Conservation (phyloP, 2,329 filamentous ascomycete genomes). For the Dothidotthia symphoricarpi region DNA sequence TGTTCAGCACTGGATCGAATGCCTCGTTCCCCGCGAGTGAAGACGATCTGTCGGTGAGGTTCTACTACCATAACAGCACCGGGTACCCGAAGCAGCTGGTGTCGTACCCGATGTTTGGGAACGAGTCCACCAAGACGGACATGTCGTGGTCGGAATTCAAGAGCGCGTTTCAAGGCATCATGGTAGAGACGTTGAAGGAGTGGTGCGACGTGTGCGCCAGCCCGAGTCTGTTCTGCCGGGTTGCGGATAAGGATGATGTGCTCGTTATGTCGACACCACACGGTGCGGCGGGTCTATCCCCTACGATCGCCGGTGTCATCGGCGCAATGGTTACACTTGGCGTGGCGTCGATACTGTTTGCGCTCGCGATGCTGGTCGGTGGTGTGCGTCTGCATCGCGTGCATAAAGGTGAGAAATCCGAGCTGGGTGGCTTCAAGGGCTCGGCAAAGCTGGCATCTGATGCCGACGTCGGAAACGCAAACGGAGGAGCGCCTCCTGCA, state of each 20-base stretch:
- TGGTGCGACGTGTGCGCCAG: slow-evolving; percentile 56
- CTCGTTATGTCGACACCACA: slow-evolving; percentile 1
- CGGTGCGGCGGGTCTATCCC: slow-evolving; percentile 32
- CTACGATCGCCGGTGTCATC: slow-evolving; percentile 55
- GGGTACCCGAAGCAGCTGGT: slow-evolving; percentile 33
- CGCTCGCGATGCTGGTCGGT: slow-evolving; percentile 45
- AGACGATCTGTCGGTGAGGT: slow-evolving; percentile 54
- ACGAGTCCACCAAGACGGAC: slow-evolving; percentile 46
- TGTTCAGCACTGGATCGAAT: slow-evolving; percentile 46
- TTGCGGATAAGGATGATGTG: slow-evolving; percentile 32
- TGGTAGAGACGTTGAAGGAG: slow-evolving; percentile 45
- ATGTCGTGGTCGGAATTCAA: slow-evolving; percentile 55
- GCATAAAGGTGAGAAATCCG: slow-evolving; percentile 27
- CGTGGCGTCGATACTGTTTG: slow-evolving; percentile 45
- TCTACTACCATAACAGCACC: slow-evolving; percentile 59
- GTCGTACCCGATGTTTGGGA: slow-evolving; percentile 53
- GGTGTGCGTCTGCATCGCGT: slow-evolving; percentile 49
- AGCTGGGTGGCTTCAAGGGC: slow-evolving; percentile 58
- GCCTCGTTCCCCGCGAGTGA: slow-evolving; percentile 41
- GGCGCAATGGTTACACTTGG: slow-evolving; percentile 55
- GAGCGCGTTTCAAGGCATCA: slow-evolving; percentile 45
- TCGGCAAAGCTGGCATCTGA: slow-evolving; percentile 55
- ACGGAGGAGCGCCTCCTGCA: slow-evolving; percentile 40
- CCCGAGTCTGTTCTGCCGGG: slow-evolving; percentile 52
- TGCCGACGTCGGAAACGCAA: slow-evolving; percentile 51